Conservation (phyloP, 257 asterid genomes). For the Solanum sitiens region DNA sequence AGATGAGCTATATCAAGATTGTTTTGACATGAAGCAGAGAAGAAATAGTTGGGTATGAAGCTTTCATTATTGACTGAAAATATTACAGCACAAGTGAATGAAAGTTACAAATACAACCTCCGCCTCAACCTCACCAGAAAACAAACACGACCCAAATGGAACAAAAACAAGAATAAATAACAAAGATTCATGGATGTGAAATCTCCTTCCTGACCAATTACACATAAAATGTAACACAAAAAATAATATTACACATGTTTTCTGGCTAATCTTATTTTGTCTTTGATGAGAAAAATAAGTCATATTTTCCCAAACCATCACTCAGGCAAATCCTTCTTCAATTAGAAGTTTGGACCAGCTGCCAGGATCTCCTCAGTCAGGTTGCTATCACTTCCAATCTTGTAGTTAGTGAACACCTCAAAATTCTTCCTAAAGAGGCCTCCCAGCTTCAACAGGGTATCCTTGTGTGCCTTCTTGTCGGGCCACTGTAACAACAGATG, state of each 20-base stretch:
- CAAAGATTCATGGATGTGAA: background rate
- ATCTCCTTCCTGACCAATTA: background rate
- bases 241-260: background rate
- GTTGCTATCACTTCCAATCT: slow-evolving; percentile 57
- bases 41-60: background rate
- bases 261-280: background rate
- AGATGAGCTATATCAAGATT: background rate
- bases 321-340: background rate
- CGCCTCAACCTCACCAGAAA: background rate
- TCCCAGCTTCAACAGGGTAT: slow-evolving; percentile 58
- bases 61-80: background rate
- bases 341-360: slow-evolving; percentile 71
- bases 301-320: background rate
- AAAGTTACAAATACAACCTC: background rate
- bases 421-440: slow-evolving; percentile 82
- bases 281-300: too few species aligned
- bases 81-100: background rate
- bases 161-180: background rate
- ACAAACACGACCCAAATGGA: background rate
- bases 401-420: slow-evolving; percentile 54
- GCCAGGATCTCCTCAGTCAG: slow-evolving; percentile 69
- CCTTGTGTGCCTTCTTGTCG: slow-evolving; percentile 55
- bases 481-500: slow-evolving; percentile 44
- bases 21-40: background rate
- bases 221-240: background rate